phyloP scores from a whole-genome alignment of 345 rosid species.

The Arabis hirsuta region DNA sequence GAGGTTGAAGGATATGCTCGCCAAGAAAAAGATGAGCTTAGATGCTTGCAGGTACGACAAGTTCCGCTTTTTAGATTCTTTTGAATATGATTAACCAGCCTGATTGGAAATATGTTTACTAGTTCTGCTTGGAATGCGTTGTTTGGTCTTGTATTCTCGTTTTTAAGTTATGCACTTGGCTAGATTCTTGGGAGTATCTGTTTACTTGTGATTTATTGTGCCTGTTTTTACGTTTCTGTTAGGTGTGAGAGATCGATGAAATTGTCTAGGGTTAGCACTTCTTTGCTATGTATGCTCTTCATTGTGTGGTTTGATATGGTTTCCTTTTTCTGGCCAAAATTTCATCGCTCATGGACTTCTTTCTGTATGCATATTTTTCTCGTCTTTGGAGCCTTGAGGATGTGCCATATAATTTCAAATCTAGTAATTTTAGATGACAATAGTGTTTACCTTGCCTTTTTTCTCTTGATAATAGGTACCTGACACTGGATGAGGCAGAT shows the following conservation, averaged over 20 bases:
- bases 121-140: neutral
- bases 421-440: neutral
- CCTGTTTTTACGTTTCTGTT: neutral
- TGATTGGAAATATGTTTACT: neutral
- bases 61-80: neutral
- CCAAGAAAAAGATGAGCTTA: conserved; percentile 89
- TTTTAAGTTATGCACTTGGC: conserved; percentile 1
- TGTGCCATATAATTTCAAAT: conserved; percentile 19
- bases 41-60: conserved; percentile 79
- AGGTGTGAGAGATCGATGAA: neutral
- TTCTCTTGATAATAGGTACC: conserved; percentile 58
- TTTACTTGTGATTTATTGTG: conserved; percentile 2
- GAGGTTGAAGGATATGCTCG: conserved; percentile 92
- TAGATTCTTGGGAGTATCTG: neutral
- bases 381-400: conserved; percentile 3
- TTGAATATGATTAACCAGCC: neutral
- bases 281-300: neutral
- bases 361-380: conserved; percentile 10
- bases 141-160: neutral
- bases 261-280: neutral
- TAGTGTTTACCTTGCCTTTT: conserved; percentile 30
- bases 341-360: neutral
- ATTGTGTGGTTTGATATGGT: conserved; percentile 4
- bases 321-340: conserved; percentile 6
- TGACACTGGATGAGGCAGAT: conserved; percentile 96